Conservation (phyloP, 202 grass and related monocot genomes). For the Setaria italica region DNA sequence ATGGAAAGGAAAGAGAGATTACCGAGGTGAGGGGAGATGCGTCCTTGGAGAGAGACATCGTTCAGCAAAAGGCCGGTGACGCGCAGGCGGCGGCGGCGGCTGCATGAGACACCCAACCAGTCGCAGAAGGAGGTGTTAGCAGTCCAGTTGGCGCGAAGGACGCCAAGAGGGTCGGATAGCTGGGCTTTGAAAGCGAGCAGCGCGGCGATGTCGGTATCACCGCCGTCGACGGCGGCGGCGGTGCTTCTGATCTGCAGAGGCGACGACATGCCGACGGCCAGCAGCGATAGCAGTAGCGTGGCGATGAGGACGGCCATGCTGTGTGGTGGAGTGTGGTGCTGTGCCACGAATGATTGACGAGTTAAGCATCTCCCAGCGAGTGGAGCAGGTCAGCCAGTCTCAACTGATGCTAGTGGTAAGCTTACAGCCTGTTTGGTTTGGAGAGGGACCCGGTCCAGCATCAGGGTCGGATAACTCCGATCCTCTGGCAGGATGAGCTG, state of each 20-base stretch:
- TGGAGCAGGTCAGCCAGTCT: too few species aligned
- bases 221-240: background rate
- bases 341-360: too few species aligned
- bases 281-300: too few species aligned
- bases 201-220: background rate
- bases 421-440: too few species aligned
- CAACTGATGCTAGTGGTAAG: too few species aligned
- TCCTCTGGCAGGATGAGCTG: too few species aligned
- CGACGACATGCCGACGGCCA: too few species aligned
- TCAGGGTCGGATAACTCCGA: too few species aligned
- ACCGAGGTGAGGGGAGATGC: background rate
- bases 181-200: conserved; percentile 1
- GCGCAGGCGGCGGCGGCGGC: background rate
- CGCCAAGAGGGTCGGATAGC: background rate
- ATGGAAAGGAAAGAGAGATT: conserved; percentile 34
- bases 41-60: background rate
- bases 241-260: background rate
- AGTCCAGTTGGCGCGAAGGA: background rate
- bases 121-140: background rate
- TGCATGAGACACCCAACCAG: conserved; percentile 1
- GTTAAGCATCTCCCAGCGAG: too few species aligned
- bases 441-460: too few species aligned
- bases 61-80: background rate
- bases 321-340: too few species aligned
- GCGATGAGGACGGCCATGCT: too few species aligned